Percentiles rank a stretch among this genome's conserved stretches.
Evolutionary conservation across 306 rosid genomes (phyloP).

Genomic region (Vicia sativa): DNA sequence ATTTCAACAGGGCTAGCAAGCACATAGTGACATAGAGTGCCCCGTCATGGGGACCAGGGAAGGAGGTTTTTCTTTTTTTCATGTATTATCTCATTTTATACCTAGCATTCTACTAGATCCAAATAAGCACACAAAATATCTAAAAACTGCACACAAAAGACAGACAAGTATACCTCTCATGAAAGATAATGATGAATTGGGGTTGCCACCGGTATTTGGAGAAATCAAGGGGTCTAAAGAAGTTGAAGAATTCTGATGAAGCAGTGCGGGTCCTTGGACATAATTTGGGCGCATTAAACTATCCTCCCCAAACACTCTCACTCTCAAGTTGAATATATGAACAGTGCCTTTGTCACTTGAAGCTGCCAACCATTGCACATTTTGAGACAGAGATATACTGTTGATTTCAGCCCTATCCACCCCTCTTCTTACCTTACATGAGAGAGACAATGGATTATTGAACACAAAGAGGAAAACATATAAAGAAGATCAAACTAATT

Average conservation of each 20-base stretch:
- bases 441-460: conserved; percentile 16
- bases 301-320: conserved; percentile 76
- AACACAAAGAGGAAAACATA: not conserved
- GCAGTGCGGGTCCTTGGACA: conserved; percentile 55
- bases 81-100: conserved; percentile 14
- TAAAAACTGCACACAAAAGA: conserved; percentile 6
- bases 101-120: not conserved
- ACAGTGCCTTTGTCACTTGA: conserved; percentile 96
- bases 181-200: conserved; percentile 85
- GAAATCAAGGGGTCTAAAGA: conserved; percentile 79
- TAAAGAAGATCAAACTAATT: conserved; percentile 27
- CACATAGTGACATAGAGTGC: not conserved
- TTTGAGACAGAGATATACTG: conserved; percentile 80
- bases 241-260: conserved; percentile 76
- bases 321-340: conserved; percentile 86
- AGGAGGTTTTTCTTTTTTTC: not conserved
- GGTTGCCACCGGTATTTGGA: conserved; percentile 73
- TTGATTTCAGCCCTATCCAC: conserved; percentile 86
- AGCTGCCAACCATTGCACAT: conserved; percentile 93
- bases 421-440: conserved; percentile 85
- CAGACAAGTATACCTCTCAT: conserved; percentile 70
- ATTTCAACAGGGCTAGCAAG: not conserved
- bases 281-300: conserved; percentile 45
- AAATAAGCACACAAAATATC: conserved; percentile 16
- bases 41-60: not conserved